A percentile compares a stretch with the other conserved stretches of the same genome.
Evolutionary conservation across 192 early-diverging fungal genomes (phyloP).

Genomic region (Linnemannia elongata): DNA sequence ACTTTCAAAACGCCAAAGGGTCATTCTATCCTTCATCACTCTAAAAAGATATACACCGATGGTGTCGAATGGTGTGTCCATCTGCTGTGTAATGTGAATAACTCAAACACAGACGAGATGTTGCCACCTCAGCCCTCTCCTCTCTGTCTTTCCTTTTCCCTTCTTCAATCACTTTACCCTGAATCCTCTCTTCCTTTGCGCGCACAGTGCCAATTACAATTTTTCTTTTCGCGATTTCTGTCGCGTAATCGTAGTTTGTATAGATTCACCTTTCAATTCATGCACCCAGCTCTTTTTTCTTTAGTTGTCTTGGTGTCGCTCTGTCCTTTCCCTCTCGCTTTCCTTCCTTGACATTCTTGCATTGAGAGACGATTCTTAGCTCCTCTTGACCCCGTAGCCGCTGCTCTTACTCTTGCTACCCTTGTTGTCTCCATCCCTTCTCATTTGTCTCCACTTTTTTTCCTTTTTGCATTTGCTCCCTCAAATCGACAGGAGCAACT

Average conservation of each 20-base stretch:
- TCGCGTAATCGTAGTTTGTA: not conserved
- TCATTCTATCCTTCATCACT: not conserved
- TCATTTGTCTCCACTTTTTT: not conserved
- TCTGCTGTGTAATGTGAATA: not conserved
- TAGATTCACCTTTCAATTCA: not conserved
- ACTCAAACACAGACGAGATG: not conserved
- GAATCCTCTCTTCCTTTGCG: not conserved
- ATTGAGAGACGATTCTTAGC: not conserved
- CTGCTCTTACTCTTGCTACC: not conserved
- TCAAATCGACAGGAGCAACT: not conserved
- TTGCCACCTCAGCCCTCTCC: not conserved
- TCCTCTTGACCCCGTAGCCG: not conserved
- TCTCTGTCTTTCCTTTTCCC: too few species aligned
- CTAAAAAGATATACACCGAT: not conserved
- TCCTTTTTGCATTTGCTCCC: not conserved
- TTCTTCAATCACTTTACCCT: not conserved
- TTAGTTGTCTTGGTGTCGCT: not conserved
- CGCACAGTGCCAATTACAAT: not conserved
- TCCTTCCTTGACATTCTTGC: not conserved
- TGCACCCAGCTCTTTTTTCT: not conserved
- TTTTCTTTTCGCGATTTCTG: not conserved
- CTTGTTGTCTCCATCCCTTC: not conserved
- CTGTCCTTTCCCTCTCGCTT: not conserved
- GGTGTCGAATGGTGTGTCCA: not conserved
- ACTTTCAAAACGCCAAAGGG: not conserved